Evolutionary conservation across 306 rosid genomes (phyloP).

Genomic region (Rubus idaeus): DNA sequence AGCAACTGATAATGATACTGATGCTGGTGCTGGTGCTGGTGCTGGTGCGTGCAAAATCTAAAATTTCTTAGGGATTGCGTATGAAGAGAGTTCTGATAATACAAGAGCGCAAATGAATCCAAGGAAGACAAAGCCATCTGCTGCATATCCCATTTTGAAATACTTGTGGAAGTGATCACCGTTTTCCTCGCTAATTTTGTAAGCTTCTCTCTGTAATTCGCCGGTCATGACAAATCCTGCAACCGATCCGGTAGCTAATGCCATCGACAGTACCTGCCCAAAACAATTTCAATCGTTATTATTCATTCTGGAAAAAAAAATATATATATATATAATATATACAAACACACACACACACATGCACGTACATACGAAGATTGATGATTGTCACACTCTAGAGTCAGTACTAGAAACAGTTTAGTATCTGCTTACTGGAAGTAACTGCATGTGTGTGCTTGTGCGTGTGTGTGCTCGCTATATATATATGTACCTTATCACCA

Average conservation of each 20-base stretch:
- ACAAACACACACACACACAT: not conserved
- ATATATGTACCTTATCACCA: constrained; percentile 23
- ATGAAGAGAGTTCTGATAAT: constrained; percentile 28
- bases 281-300: not conserved
- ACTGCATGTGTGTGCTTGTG: not conserved
- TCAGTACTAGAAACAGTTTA: not conserved
- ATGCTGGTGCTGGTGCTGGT: not conserved
- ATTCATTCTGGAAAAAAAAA: not conserved
- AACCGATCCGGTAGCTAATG: constrained; percentile 25
- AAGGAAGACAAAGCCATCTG: constrained; percentile 20
- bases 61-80: constrained; percentile 24
- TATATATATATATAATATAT: not conserved
- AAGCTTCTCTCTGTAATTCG: constrained; percentile 8
- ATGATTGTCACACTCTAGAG: not conserved
- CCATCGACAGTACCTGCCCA: constrained; percentile 23
- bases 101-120: constrained; percentile 31
- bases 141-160: constrained; percentile 10
- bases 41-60: not conserved
- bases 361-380: not conserved
- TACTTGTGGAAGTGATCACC: not conserved
- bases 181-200: not conserved
- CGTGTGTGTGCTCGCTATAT: not conserved
- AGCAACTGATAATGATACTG: not conserved
- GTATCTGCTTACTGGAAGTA: not conserved
- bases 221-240: constrained; percentile 30